A percentile compares a stretch with the other conserved stretches of the same genome.
Evolutionary conservation across 208 protist species (phyloP).

Genomic region (Wallacemonas sp.): DNA sequence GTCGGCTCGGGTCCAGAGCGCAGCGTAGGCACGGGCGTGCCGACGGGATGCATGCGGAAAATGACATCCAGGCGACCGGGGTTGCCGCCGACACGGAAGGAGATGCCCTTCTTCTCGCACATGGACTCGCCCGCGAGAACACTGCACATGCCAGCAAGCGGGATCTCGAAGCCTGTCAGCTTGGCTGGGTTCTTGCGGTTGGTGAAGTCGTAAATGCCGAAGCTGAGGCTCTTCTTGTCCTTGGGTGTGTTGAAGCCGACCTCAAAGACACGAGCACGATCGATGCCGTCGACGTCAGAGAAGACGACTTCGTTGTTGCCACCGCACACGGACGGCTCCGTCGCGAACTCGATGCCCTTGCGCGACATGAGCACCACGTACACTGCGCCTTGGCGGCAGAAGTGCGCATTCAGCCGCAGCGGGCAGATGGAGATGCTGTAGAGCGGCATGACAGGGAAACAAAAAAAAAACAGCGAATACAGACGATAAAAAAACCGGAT

Average conservation of each 20-base stretch:
- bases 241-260: conserved; percentile 83
- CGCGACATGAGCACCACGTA: conserved; percentile 81
- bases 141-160: conserved; percentile 88
- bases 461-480: background rate
- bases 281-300: conserved; percentile 48
- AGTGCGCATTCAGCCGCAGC: conserved; percentile 69
- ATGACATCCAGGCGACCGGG: conserved; percentile 78
- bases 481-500: background rate
- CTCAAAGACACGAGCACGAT: conserved; percentile 52
- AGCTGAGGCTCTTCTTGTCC: conserved; percentile 66
- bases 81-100: conserved; percentile 73
- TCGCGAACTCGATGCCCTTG: conserved; percentile 68
- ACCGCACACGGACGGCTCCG: conserved; percentile 61
- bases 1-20: conserved; percentile 11
- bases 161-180: conserved; percentile 84
- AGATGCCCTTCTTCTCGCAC: conserved; percentile 87
- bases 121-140: conserved; percentile 80
- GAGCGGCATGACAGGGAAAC: conserved; percentile 43
- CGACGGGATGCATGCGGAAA: conserved; percentile 85
- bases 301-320: conserved; percentile 74
- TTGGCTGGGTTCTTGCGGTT: conserved; percentile 77
- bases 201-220: conserved; percentile 85
- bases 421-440: conserved; percentile 82
- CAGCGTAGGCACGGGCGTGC: conserved; percentile 59
- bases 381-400: conserved; percentile 57